phyloP scores from a whole-genome alignment of 163 green algal genomes.

The Volvox carteri region DNA sequence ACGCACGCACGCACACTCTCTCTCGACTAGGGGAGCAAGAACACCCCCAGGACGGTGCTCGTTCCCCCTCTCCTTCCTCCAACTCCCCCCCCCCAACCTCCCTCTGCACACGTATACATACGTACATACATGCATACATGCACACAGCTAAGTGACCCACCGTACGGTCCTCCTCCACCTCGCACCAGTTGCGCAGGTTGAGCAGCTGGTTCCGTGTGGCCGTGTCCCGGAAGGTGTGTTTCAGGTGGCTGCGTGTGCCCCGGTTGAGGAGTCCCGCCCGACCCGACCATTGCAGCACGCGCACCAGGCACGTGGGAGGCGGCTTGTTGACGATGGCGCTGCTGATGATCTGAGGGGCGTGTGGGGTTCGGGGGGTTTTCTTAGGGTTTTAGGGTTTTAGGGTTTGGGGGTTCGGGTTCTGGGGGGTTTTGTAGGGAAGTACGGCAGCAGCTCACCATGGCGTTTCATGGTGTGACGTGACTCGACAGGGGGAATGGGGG shows the following conservation, averaged over 20 bases:
- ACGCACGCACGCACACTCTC: background rate
- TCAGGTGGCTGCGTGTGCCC: slow-evolving; percentile 36
- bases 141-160: background rate
- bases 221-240: slow-evolving; percentile 25
- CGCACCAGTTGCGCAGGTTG: slow-evolving; percentile 52
- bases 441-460: no score
- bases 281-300: slow-evolving; percentile 52
- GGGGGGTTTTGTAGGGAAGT: background rate
- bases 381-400: background rate
- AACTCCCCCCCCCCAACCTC: background rate
- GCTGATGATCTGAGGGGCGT: slow-evolving; percentile 73
- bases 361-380: no score
- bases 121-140: background rate
- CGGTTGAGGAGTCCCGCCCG: slow-evolving; percentile 36
- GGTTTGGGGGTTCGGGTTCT: background rate
- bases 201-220: background rate
- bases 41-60: background rate
- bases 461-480: no score
- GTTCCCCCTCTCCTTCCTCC: background rate
- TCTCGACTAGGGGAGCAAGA: background rate
- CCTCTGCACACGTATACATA: background rate
- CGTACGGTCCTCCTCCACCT: slow-evolving; percentile 34
- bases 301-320: slow-evolving; percentile 70
- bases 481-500: background rate
- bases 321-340: slow-evolving; percentile 83